Conservation (phyloP, 306 rosid genomes). For the Quercus parvula region DNA sequence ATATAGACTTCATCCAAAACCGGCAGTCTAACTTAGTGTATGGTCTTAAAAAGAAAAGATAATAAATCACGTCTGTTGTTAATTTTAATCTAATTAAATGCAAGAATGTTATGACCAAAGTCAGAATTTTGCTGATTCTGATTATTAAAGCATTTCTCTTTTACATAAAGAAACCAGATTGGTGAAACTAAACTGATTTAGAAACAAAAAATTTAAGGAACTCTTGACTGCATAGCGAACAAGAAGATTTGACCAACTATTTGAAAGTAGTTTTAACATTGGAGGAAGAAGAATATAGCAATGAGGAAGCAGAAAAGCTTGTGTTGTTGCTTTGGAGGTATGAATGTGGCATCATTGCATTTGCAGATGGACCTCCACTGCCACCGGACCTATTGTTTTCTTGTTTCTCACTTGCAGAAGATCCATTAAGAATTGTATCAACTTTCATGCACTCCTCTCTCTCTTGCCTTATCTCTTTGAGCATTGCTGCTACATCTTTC, state of each 20-base stretch:
- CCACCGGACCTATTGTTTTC: slow-evolving; percentile 18
- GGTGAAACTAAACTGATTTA: slow-evolving; percentile 12
- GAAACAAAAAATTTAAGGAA: neutral
- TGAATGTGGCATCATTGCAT: slow-evolving; percentile 18
- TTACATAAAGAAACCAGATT: slow-evolving; percentile 33
- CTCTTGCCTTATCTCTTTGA: slow-evolving; percentile 62
- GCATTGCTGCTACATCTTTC: slow-evolving; percentile 87
- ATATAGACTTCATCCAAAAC: too few species aligned
- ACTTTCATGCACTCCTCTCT: slow-evolving; percentile 53
- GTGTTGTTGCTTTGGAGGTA: slow-evolving; percentile 34
- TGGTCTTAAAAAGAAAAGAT: neutral
- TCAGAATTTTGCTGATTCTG: slow-evolving; percentile 12
- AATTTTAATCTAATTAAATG: neutral
- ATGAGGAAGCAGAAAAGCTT: slow-evolving; percentile 34
- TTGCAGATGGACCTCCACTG: slow-evolving; percentile 23
- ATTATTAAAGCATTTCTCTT: slow-evolving; percentile 27
- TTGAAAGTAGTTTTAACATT: slow-evolving; percentile 26
- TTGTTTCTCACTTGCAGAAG: slow-evolving; percentile 38
- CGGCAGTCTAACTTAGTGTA: too few species aligned
- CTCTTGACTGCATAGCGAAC: slow-evolving; percentile 26
- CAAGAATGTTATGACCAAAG: neutral
- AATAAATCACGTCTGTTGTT: neutral
- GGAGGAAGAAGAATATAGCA: slow-evolving; percentile 36
- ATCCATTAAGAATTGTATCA: slow-evolving; percentile 35
- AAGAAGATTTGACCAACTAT: neutral